Evolutionary conservation across 1,284 basidiomycete species (phyloP).

Genomic region (Cutaneotrichosporon mucoides): DNA sequence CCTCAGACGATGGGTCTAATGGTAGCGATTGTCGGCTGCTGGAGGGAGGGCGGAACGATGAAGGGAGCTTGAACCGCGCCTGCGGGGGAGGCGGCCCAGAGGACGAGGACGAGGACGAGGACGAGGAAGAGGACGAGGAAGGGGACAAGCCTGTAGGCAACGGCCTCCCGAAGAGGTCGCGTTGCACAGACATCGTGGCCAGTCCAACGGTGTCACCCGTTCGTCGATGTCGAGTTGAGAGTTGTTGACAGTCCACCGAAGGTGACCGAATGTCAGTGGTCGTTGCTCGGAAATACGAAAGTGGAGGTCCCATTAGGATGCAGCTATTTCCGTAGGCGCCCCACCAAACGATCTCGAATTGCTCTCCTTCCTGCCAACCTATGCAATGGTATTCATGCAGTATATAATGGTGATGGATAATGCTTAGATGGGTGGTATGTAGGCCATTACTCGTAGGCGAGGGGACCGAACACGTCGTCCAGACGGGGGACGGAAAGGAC

Average conservation of each 20-base stretch:
- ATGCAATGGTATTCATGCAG: neutral
- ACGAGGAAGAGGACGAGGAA: too few species aligned
- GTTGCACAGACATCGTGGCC: conserved; percentile 9
- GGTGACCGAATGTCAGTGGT: neutral
- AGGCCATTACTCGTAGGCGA: neutral
- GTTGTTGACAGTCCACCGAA: neutral
- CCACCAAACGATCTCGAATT: too few species aligned
- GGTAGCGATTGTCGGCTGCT: neutral
- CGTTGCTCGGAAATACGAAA: neutral
- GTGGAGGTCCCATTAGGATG: neutral
- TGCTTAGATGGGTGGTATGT: neutral
- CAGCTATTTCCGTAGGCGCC: too few species aligned
- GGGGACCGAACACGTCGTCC: conserved; percentile 19
- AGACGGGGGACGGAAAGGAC: conserved; percentile 10
- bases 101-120: too few species aligned
- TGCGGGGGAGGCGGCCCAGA: too few species aligned
- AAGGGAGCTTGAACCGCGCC: too few species aligned
- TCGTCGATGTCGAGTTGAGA: neutral
- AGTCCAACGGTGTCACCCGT: too few species aligned
- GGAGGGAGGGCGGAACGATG: too few species aligned
- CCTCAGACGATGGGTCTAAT: neutral
- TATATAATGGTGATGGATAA: neutral
- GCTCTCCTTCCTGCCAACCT: too few species aligned
- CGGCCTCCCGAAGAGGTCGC: conserved; percentile 19
- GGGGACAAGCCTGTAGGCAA: conserved; percentile 1